Evolutionary conservation across 2,329 filamentous ascomycete species (phyloP).

Genomic region (Ascosphaera pollenicola): DNA sequence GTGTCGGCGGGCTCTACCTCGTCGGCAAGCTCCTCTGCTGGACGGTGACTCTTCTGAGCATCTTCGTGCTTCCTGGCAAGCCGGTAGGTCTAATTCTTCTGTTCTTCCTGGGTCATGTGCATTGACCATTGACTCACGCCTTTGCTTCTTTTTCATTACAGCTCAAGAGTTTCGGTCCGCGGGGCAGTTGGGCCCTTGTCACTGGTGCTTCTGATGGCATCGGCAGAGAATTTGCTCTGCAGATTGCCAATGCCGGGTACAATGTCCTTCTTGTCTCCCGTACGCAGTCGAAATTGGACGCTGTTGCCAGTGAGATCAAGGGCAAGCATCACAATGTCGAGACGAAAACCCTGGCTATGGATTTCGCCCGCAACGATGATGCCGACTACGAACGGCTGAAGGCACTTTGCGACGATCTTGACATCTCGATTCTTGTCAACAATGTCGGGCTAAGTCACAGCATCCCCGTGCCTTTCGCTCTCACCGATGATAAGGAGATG

Average conservation of each 20-base stretch:
- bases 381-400: constrained; percentile 57
- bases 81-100: constrained; percentile 16
- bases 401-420: constrained; percentile 45
- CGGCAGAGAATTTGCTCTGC: constrained; percentile 83
- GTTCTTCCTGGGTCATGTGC: neutral
- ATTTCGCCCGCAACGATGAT: constrained; percentile 63
- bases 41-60: constrained; percentile 38
- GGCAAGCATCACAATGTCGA: constrained; percentile 43
- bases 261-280: constrained; percentile 90
- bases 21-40: constrained; percentile 35
- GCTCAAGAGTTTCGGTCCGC: constrained; percentile 77
- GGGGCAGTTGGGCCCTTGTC: constrained; percentile 82
- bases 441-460: constrained; percentile 90
- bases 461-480: constrained; percentile 73
- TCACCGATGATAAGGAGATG: constrained; percentile 60
- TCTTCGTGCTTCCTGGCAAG: constrained; percentile 41
- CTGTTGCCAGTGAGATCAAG: constrained; percentile 54
- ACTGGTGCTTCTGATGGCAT: constrained; percentile 93
- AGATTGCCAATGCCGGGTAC: constrained; percentile 79
- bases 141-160: constrained; percentile 14
- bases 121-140: neutral
- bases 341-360: constrained; percentile 70
- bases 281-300: constrained; percentile 74
- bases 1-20: constrained; percentile 36
- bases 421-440: constrained; percentile 78